Conservation (phyloP, 1,284 basidiomycete species). For the Marasmius tenuissimus region DNA sequence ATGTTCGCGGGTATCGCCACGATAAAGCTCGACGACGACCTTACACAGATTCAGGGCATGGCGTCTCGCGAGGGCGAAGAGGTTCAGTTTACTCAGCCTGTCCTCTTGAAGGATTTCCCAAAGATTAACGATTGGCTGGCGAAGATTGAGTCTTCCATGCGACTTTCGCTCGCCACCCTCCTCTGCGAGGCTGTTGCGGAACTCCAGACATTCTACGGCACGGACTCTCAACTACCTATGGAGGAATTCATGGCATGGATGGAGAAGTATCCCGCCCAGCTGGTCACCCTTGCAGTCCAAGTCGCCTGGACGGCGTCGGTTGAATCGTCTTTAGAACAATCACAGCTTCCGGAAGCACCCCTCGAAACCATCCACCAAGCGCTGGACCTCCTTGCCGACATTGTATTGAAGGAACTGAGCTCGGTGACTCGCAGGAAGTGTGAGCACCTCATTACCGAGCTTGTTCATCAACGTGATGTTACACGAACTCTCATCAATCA, state of each 20-base stretch:
- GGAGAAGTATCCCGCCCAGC: conserved; percentile 91
- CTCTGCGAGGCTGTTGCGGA: conserved; percentile 81
- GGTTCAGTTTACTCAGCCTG: conserved; percentile 81
- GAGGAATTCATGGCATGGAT: conserved; percentile 88
- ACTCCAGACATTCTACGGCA: conserved; percentile 81
- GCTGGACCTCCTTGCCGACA: conserved; percentile 92
- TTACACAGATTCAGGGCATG: conserved; percentile 88
- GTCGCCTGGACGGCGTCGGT: conserved; percentile 92
- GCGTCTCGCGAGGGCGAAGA: conserved; percentile 94
- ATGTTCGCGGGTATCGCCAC: conserved; percentile 99
- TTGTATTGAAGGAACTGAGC: conserved; percentile 88
- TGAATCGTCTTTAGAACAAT: conserved; percentile 68
- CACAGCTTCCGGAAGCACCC: conserved; percentile 59
- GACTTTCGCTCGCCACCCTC: conserved; percentile 83
- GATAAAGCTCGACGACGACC: conserved; percentile 85
- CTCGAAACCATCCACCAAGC: conserved; percentile 81
- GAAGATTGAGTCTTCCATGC: conserved; percentile 92
- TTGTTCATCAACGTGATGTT: conserved; percentile 97
- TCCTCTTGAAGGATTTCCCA: conserved; percentile 88
- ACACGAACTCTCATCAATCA: conserved; percentile 79
- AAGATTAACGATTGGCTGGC: conserved; percentile 99
- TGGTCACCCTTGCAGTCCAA: conserved; percentile 93
- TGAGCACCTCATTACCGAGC: conserved; percentile 98
- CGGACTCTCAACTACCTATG: conserved; percentile 50
- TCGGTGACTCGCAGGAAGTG: conserved; percentile 94